These are phyloP conservation scores for Murraya paniculata DNA, from an alignment of 345 rosid species.

Conservation along the genomic window DNA sequence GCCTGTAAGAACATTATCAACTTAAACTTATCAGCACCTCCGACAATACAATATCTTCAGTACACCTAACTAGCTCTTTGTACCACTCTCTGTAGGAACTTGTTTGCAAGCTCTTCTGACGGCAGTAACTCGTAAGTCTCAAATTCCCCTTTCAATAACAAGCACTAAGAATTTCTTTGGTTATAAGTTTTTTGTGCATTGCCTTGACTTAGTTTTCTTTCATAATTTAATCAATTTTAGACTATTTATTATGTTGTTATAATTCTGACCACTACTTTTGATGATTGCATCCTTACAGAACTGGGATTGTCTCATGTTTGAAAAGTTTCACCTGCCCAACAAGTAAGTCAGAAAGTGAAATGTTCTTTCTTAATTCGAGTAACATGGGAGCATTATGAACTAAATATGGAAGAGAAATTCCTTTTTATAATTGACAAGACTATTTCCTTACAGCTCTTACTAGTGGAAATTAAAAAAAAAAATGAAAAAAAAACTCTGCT, in stretches of 20 bases:
- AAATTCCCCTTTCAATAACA: background rate
- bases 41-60: background rate
- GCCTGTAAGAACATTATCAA: slow-evolving; percentile 18
- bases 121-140: slow-evolving; percentile 25
- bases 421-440: background rate
- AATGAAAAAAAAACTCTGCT: no score
- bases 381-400: no score
- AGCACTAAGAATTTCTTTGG: background rate
- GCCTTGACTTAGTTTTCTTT: background rate
- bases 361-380: background rate
- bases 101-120: slow-evolving; percentile 32
- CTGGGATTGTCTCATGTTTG: slow-evolving; percentile 22
- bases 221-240: background rate
- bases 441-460: no score
- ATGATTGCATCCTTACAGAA: slow-evolving; percentile 1
- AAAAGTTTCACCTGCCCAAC: slow-evolving; percentile 13
- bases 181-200: background rate
- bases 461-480: no score
- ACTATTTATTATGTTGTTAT: background rate
- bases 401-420: background rate
- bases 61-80: background rate
- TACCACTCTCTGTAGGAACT: slow-evolving; percentile 27
- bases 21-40: background rate
- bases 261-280: background rate
- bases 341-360: slow-evolving; percentile 22